Percentiles rank a stretch among this genome's conserved stretches.
Evolutionary conservation across 768 basidiomycete genomes (phyloP).

Genomic region (Calocera cornea): DNA sequence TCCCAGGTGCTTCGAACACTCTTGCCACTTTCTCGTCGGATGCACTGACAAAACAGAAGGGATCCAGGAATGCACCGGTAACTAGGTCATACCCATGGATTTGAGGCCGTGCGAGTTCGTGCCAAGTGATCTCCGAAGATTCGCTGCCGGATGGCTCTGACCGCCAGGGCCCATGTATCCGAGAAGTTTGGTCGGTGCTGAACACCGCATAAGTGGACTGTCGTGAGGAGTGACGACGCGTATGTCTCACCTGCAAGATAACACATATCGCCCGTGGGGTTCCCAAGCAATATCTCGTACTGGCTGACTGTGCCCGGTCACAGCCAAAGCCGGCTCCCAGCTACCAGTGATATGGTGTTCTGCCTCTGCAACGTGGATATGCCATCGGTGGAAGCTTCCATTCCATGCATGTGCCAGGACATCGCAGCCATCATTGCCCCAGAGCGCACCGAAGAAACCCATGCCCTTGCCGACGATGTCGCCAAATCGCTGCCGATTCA

Average conservation of each 20-base stretch:
- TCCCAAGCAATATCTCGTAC: constrained; percentile 80
- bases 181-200: constrained; percentile 83
- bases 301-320: constrained; percentile 71
- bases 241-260: constrained; percentile 61
- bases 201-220: not conserved
- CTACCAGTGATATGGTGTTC: constrained; percentile 23
- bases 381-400: constrained; percentile 88
- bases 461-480: constrained; percentile 84
- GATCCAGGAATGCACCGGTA: constrained; percentile 58
- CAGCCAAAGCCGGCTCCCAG: constrained; percentile 69
- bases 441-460: constrained; percentile 84
- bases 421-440: constrained; percentile 50
- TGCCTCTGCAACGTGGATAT: constrained; percentile 21
- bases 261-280: constrained; percentile 67
- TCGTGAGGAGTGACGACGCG: not conserved
- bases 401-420: constrained; percentile 86
- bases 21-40: constrained; percentile 94
- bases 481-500: constrained; percentile 80
- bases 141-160: constrained; percentile 8
- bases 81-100: constrained; percentile 93
- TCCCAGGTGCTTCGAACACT: constrained; percentile 79
- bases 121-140: constrained; percentile 40
- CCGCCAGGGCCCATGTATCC: constrained; percentile 59
- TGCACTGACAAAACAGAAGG: constrained; percentile 72
- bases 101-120: constrained; percentile 84